phyloP scores from a whole-genome alignment of 345 rosid genomes.

The Acer campestre region DNA sequence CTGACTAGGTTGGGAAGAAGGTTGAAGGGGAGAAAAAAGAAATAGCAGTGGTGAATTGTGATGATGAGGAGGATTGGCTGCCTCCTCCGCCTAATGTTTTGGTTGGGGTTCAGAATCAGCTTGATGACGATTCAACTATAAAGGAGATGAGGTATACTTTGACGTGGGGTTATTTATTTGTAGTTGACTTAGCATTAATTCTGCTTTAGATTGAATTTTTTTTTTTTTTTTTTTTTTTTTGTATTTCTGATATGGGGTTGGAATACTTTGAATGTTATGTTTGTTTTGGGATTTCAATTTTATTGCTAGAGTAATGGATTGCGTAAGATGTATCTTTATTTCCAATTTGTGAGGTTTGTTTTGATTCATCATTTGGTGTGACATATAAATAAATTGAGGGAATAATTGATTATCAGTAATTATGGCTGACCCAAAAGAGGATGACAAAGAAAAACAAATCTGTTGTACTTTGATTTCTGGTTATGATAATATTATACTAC shows the following conservation, averaged over 20 bases:
- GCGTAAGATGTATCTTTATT: neutral
- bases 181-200: neutral
- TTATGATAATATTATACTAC: neutral
- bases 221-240: too few species aligned
- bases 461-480: neutral
- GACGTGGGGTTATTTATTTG: neutral
- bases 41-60: conserved; percentile 29
- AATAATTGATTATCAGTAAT: neutral
- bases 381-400: neutral
- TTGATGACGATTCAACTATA: conserved; percentile 59
- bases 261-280: neutral
- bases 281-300: neutral
- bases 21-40: conserved; percentile 41
- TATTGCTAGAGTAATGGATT: neutral
- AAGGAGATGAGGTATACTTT: conserved; percentile 60
- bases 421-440: neutral
- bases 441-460: neutral
- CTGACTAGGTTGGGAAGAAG: conserved; percentile 29
- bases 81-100: conserved; percentile 62
- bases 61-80: conserved; percentile 68
- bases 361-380: neutral
- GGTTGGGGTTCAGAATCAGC: conserved; percentile 21
- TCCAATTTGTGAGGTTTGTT: neutral
- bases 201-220: neutral
- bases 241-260: neutral